These are phyloP conservation scores for Clonostachys rosea DNA, from an alignment of 2,329 filamentous ascomycete species.

Conservation along the genomic window DNA sequence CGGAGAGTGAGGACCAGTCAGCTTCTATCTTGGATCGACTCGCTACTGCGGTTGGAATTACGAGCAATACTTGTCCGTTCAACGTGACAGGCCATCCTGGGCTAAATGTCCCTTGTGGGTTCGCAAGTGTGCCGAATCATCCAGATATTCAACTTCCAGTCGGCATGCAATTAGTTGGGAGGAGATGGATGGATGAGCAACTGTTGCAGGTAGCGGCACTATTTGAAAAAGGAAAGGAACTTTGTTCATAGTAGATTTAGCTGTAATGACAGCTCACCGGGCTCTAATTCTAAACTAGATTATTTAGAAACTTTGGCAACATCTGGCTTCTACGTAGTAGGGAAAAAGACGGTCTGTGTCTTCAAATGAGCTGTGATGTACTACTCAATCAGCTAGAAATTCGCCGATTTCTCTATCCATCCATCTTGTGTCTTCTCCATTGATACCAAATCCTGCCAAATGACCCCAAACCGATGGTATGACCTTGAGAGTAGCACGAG, in stretches of 20 bases:
- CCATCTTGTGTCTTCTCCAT: constrained; percentile 18
- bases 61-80: constrained; percentile 40
- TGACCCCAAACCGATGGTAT: constrained; percentile 31
- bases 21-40: constrained; percentile 29
- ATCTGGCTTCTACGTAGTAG: background rate
- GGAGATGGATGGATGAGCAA: constrained; percentile 16
- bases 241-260: background rate
- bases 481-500: constrained; percentile 16
- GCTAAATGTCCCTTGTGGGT: constrained; percentile 35
- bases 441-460: constrained; percentile 22
- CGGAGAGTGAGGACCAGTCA: constrained; percentile 14
- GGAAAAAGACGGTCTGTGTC: too few relatives aligned
- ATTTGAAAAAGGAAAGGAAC: constrained; percentile 12
- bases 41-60: constrained; percentile 34
- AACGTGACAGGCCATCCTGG: constrained; percentile 45
- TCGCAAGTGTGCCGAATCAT: constrained; percentile 3
- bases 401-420: constrained; percentile 19
- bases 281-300: background rate
- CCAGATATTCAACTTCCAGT: constrained; percentile 12
- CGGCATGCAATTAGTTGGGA: constrained; percentile 21
- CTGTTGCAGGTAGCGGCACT: constrained; percentile 13
- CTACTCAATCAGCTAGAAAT: constrained; percentile 11
- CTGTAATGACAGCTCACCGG: too few relatives aligned
- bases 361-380: background rate
- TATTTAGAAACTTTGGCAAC: background rate